Evolutionary conservation across 208 protist species (phyloP).

Genomic region (Leishmania guyanensis): DNA sequence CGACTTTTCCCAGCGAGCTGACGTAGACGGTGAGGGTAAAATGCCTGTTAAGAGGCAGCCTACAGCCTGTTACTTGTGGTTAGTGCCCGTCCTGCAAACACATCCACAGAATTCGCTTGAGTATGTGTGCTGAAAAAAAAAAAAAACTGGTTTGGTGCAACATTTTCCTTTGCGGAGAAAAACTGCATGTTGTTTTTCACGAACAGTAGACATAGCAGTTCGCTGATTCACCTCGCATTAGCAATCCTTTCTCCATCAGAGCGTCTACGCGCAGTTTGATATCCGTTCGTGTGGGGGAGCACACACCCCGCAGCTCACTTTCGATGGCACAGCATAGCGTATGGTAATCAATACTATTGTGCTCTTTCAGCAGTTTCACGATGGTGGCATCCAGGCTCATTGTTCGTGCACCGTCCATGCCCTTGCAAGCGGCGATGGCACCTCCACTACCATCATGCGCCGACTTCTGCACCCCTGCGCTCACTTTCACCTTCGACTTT

Average conservation of each 20-base stretch:
- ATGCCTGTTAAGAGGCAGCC: background rate
- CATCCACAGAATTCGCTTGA: background rate
- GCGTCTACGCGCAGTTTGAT: conserved; percentile 67
- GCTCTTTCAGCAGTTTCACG: conserved; percentile 65
- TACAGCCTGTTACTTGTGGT: background rate
- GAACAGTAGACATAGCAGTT: conserved; percentile 37
- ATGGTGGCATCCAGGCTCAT: conserved; percentile 67
- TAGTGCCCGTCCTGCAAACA: background rate
- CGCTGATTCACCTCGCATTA: conserved; percentile 39
- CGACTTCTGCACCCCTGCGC: conserved; percentile 19
- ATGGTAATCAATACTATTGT: conserved; percentile 54
- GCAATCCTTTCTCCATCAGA: conserved; percentile 73
- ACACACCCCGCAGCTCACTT: conserved; percentile 31
- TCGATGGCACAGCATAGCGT: conserved; percentile 49
- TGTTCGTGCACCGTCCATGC: conserved; percentile 32
- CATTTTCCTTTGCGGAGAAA: background rate
- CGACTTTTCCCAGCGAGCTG: background rate
- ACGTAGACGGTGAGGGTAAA: background rate
- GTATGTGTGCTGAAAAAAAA: conserved; percentile 8
- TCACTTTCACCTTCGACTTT: conserved; percentile 36
- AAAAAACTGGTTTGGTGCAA: background rate
- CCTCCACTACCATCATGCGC: conserved; percentile 6
- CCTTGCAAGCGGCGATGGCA: conserved; percentile 4
- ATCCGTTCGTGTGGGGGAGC: conserved; percentile 41
- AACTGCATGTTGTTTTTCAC: conserved; percentile 4